Evolutionary conservation across 1,139 yeast genomes (phyloP).

Genomic region (Suhomyces bribrorum): DNA sequence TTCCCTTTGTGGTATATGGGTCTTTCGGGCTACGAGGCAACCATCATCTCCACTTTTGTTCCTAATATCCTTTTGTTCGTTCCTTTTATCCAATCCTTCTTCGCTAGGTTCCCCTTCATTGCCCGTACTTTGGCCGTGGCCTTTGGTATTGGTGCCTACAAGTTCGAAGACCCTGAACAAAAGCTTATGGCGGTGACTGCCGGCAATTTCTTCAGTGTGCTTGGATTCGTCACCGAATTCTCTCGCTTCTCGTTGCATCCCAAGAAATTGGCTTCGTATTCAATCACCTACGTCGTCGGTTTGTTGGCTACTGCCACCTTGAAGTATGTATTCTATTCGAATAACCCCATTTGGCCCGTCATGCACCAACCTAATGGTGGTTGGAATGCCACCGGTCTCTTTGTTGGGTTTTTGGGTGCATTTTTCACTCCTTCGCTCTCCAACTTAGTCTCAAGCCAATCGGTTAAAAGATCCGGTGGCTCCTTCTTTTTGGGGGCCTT

Average conservation of each 20-base stretch:
- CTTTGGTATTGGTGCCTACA: conserved; percentile 76
- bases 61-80: conserved; percentile 60
- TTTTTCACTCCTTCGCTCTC: conserved; percentile 41
- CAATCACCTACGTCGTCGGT: conserved; percentile 70
- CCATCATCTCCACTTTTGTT: conserved; percentile 53
- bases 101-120: conserved; percentile 43
- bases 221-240: conserved; percentile 65
- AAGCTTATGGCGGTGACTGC: conserved; percentile 66
- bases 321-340: conserved; percentile 75
- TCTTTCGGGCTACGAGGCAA: conserved; percentile 88
- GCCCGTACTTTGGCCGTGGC: conserved; percentile 59
- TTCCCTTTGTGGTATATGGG: conserved; percentile 99
- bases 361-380: conserved; percentile 89
- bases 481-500: conserved; percentile 53
- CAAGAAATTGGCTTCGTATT: conserved; percentile 50
- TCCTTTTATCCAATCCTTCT: conserved; percentile 50
- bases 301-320: conserved; percentile 69
- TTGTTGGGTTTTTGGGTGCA: conserved; percentile 66
- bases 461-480: conserved; percentile 30
- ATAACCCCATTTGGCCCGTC: conserved; percentile 96
- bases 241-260: conserved; percentile 46
- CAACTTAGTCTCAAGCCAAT: conserved; percentile 14
- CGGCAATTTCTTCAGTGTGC: conserved; percentile 65
- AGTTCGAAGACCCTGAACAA: conserved; percentile 63
- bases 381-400: conserved; percentile 69